Evolutionary conservation across 108 stramenopile genomes (phyloP), one percentile per base, ranked within the genome.

Genomic region (Cyclotella cryptica): DNA sequence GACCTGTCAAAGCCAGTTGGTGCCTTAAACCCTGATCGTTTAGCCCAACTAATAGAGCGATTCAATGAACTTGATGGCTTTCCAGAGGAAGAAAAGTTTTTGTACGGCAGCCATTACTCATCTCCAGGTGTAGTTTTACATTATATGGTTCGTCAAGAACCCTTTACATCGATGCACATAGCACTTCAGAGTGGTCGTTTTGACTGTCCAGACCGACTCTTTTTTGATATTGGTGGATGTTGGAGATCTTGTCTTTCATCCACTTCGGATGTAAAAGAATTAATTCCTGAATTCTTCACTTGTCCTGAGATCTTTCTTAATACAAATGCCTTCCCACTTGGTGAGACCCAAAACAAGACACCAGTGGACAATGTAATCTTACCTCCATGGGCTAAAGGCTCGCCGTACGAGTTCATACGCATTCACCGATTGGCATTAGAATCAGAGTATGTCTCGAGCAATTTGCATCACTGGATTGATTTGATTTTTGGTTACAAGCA

Each of bases 401-500:
- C 93, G 47, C 81, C 98, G 15, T 79, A 89, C 64, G 97, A 97
- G 43, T 99, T 99, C 72, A 86, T 98, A 12, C 92, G 95, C 10
- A 78, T 98, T 19, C 90, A 97, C 66, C 88, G 96, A 24, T 78
- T 92, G 55, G 99, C 99, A 14, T 78, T 99, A 17, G 99, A 99
- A 73, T 92, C 90, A 28, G 97, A 98, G 14, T 91, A 97, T 72
- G 98, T 98, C 10, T 93, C 92, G 12, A 77, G 75, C 11, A 83
- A 98, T 67, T 81, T 99, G 4, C 90, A 97, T 78, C 82, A 88
- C 62, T 99, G 99, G 99, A 86, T 99, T 59, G 99, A 99, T 65
- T 85, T 99, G 29, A 91, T 99, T 22, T 99, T 99, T 78, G 99
- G 99, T 6, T 92, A 85, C 84, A 95, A 97, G 73, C 98, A 99